Evolutionary conservation across 2,329 filamentous ascomycete genomes (phyloP).

Genomic region (Pyrenophora seminiperda): DNA sequence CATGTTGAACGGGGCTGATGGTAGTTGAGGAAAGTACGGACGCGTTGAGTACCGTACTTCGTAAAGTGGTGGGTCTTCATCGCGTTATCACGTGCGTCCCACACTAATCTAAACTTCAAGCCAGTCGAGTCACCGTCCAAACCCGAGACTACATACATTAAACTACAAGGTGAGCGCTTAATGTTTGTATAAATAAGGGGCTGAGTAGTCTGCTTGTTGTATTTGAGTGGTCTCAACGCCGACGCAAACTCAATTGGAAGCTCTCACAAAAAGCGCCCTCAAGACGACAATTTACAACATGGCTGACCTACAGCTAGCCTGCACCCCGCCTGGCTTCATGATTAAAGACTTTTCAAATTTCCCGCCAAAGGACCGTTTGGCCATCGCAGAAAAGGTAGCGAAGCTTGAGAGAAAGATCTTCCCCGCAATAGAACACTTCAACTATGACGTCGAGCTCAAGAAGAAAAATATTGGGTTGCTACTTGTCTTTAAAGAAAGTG

Average conservation of each 20-base stretch:
- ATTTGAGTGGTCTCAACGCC: too few species aligned
- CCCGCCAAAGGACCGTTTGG: conserved; percentile 27
- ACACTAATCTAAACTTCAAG: conserved; percentile 1
- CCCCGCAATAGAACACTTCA: conserved; percentile 57
- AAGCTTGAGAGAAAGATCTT: conserved; percentile 58
- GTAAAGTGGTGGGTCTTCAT: conserved; percentile 1
- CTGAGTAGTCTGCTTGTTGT: too few species aligned
- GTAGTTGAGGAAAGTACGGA: not conserved
- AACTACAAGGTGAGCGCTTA: not conserved
- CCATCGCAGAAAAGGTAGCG: conserved; percentile 26
- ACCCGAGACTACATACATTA: too few species aligned
- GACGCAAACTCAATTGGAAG: too few species aligned
- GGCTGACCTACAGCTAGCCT: not conserved
- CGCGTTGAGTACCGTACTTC: not conserved
- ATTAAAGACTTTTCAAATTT: conserved; percentile 24
- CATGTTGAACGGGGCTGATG: conserved; percentile 8
- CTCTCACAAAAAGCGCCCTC: too few species aligned
- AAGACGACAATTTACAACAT: conserved; percentile 5
- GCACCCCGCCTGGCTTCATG: conserved; percentile 13
- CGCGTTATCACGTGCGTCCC: conserved; percentile 30
- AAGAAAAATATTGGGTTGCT: conserved; percentile 57
- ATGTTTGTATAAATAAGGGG: too few species aligned
- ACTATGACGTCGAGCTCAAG: conserved; percentile 55
- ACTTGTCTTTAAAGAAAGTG: conserved; percentile 33
- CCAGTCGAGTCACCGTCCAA: not conserved